Base-by-base conservation (phyloP, 2,329 filamentous ascomycete genomes). In the Dactylellina haptotyla region DNA sequence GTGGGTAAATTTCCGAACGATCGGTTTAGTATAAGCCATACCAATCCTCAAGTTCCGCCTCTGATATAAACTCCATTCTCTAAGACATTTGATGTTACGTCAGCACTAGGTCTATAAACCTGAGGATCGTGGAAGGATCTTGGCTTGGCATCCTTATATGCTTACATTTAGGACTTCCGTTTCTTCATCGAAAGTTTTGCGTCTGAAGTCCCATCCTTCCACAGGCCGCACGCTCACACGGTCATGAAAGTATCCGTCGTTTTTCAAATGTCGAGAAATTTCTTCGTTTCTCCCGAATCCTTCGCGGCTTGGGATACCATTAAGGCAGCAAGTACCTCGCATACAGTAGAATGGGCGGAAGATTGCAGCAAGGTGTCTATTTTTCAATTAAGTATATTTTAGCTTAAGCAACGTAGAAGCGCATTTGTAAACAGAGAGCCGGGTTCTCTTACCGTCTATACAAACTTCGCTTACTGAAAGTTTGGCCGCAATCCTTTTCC, bases 291-390 rank as follows among this genome's bases (percentile, higher is more conserved):
- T 32, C 8, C 57, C 41, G 25, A 61, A 61, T 25, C 57, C 57
- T 50, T 30, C 50, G 16, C 57, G 41, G 4, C 16, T 28, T 8
- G 57, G 41, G 28, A 45, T 10, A 25, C 41, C 26, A 14, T 50
- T 20, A 32, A 50, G n/a, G 57, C 26, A 46, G 26, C 57, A 61
- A 30, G 32, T 48, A 2, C 57, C 57, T 30, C 57, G 41, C 18
- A 61, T 26, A 28, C 57, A 61, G 30, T 61, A 61, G 20, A 50
- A 61, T 2, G 57, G 57, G n/a, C 41, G 57, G n/a, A 61, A 48
- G 34, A 61, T 61, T 3, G 41, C 18, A 16, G 41, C 43, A 20
- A 61, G 41, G 12, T 61, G 57, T 6, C 57, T 61, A 34, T 12
- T 4, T 8, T 3, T 39, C 25, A 14, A 61, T 25, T 39, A 14